Conservation (phyloP, 805 yeast species). For the Candida maris region DNA sequence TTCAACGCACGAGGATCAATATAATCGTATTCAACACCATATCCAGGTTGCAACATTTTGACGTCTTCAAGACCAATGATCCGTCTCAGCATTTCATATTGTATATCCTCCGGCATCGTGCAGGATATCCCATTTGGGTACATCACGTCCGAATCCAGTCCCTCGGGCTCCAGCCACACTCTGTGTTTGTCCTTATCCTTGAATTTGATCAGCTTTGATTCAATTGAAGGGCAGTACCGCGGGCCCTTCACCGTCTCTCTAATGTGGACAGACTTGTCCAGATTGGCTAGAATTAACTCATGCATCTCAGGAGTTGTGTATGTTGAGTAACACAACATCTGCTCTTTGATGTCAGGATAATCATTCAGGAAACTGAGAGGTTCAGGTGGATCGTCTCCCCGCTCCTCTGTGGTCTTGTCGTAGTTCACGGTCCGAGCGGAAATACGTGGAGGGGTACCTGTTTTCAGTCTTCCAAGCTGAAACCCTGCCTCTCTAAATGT, state of each 20-base stretch:
- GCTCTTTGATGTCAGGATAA: slow-evolving; percentile 54
- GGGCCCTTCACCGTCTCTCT: slow-evolving; percentile 95
- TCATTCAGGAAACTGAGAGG: slow-evolving; percentile 89
- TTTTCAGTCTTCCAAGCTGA: slow-evolving; percentile 81
- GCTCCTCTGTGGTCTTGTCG: slow-evolving; percentile 57
- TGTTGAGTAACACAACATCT: slow-evolving; percentile 73
- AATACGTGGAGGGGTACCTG: slow-evolving; percentile 96
- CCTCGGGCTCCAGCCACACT: slow-evolving; percentile 97
- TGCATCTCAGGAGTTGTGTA: slow-evolving; percentile 75
- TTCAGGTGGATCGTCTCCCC: slow-evolving; percentile 78
- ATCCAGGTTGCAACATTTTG: slow-evolving; percentile 89
- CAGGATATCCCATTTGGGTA: slow-evolving; percentile 96
- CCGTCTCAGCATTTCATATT: slow-evolving; percentile 63
- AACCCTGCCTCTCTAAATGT: slow-evolving; percentile 79
- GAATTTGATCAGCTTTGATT: slow-evolving; percentile 80
- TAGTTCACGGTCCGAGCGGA: slow-evolving; percentile 71
- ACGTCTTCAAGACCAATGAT: slow-evolving; percentile 90
- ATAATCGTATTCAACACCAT: slow-evolving; percentile 98
- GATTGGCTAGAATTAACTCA: slow-evolving; percentile 59
- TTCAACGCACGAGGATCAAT: slow-evolving; percentile 88
- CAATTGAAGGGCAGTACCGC: slow-evolving; percentile 95
- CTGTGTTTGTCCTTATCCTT: slow-evolving; percentile 71
- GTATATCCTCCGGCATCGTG: slow-evolving; percentile 95
- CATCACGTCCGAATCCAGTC: slow-evolving; percentile 77
- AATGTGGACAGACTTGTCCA: slow-evolving; percentile 84